Base-by-base conservation (phyloP, 2,329 filamentous ascomycete genomes). In the Ascochyta clinopodiicola region DNA sequence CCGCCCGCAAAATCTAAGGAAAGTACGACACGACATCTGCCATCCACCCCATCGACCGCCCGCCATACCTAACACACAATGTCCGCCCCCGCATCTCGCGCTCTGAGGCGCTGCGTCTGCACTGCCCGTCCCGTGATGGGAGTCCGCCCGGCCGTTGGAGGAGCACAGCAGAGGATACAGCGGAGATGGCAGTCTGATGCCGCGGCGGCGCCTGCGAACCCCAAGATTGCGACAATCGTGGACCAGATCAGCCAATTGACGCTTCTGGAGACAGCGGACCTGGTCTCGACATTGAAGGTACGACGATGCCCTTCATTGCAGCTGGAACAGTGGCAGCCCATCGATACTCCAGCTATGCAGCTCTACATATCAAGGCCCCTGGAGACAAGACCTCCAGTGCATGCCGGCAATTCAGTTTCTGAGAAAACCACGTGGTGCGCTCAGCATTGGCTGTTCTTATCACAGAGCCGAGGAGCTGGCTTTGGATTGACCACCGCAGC, bases 231-330 rank as follows among this genome's bases (percentile, higher is more conserved):
- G 68, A 86, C 86, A 57, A 99, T 99, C 73, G 95, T 99, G 73
- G 93, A 99, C 77, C 93, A 99, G 80, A 99, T 99, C 79, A 96
- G 94, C 80, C 88, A 95, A 86, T 89, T 99, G 85, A 99, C 93
- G 39, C 84, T 99, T 56, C 82, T 99, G 71, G 96, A 99, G 85
- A 99, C 95, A 35, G 94, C 96, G 55, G 95, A 98, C 76, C 84
- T 99, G 57, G 95, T 99, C 50, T 88, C 93, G 50, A 92, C 88
- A 79, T 83, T 99, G 75, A 99, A 99, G 90, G 95, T 98, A 80
- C 49, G 73, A 27, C 38, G 9, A 35, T 35, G 35, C 21, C 36
- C 19, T 39, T 15, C 12, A 37, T 9, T 24, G 6, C 13, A 13
- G 24, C 21, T 17, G 34, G 36, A 24, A 13, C 12, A 31, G 29